phyloP scores from a whole-genome alignment of 176 grass and related monocot genomes.

The Triticum turgidum region DNA sequence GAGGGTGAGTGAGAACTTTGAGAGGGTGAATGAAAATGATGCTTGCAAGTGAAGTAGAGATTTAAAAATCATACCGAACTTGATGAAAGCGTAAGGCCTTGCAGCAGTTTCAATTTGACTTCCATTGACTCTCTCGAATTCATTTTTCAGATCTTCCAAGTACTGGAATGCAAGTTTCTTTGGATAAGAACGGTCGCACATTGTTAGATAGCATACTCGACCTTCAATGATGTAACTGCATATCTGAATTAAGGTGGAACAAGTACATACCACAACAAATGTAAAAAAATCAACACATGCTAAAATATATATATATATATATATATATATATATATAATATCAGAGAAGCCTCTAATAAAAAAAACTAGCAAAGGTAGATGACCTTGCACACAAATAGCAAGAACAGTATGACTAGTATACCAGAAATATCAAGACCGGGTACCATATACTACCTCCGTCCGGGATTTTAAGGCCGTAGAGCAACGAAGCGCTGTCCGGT shows the following conservation, averaged over 20 bases:
- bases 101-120: slow-evolving; percentile 96
- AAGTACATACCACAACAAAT: neutral
- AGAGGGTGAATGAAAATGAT: slow-evolving; percentile 17
- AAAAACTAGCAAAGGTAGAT: neutral
- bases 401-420: neutral
- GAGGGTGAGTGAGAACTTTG: neutral
- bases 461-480: too few relatives aligned
- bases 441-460: neutral
- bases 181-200: slow-evolving; percentile 94
- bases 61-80: slow-evolving; percentile 69
- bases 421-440: neutral
- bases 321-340: neutral
- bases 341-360: neutral
- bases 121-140: slow-evolving; percentile 89
- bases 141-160: slow-evolving; percentile 95
- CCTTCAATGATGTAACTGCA: slow-evolving; percentile 92
- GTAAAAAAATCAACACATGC: neutral
- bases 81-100: slow-evolving; percentile 96
- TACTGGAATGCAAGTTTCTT: slow-evolving; percentile 99
- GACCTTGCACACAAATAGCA: neutral
- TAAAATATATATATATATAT: neutral
- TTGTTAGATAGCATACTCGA: slow-evolving; percentile 91
- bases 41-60: neutral
- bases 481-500: too few relatives aligned
- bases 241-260: slow-evolving; percentile 35